Conservation (phyloP, 768 basidiomycete genomes). For the Kwoniella dendrophila region DNA sequence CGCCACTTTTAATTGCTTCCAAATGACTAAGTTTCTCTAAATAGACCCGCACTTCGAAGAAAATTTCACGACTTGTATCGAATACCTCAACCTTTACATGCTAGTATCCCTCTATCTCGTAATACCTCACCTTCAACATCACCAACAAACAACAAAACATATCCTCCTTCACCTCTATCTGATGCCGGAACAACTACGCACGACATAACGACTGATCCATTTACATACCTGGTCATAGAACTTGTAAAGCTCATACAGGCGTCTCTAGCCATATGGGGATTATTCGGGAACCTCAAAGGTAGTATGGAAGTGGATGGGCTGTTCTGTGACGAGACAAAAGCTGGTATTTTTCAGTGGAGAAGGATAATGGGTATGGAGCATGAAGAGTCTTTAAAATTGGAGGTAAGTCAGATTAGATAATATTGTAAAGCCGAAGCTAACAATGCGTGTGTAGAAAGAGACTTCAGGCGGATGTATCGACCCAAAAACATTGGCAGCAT, state of each 20-base stretch:
- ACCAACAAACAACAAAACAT: slow-evolving; percentile 15
- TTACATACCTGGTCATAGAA: slow-evolving; percentile 38
- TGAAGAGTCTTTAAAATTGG: slow-evolving; percentile 44
- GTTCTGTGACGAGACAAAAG: slow-evolving; percentile 51
- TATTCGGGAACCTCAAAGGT: slow-evolving; percentile 20
- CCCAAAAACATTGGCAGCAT: slow-evolving; percentile 40
- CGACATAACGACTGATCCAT: slow-evolving; percentile 36
- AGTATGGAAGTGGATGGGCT: slow-evolving; percentile 39
- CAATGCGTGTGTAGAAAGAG: slow-evolving; percentile 51
- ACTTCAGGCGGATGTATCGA: slow-evolving; percentile 51
- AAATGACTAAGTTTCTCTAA: not conserved
- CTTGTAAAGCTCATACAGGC: slow-evolving; percentile 46
- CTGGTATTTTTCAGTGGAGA: slow-evolving; percentile 42
- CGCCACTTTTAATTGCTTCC: not conserved
- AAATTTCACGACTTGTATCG: slow-evolving; percentile 47
- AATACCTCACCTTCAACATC: slow-evolving; percentile 34
- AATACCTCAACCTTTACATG: slow-evolving; percentile 31
- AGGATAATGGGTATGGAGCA: slow-evolving; percentile 49
- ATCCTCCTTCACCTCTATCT: not conserved
- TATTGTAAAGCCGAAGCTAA: no score
- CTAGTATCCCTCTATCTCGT: slow-evolving; percentile 13
- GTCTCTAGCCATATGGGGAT: slow-evolving; percentile 40
- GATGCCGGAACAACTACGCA: not conserved
- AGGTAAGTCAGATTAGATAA: no score
- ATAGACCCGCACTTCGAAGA: slow-evolving; percentile 39